Evolutionary conservation across 1,284 basidiomycete genomes (phyloP), one percentile per base, ranked within the genome.

Genomic region (Malassezia cuniculi): DNA sequence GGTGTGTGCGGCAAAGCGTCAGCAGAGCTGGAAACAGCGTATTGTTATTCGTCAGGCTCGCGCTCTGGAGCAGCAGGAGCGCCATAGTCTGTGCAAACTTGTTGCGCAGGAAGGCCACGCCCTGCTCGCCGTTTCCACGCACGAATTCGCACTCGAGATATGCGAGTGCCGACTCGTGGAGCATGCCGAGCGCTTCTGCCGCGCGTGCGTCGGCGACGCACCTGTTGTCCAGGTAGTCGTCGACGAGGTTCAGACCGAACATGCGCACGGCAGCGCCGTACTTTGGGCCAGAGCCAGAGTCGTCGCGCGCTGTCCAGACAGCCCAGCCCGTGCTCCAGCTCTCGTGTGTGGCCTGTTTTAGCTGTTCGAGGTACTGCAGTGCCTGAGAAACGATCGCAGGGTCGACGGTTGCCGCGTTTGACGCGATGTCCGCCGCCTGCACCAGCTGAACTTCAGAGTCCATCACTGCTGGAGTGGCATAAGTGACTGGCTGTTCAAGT

Each of bases 1-100:
- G 75, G 50, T 74, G 36, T 46, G 56, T 43, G 16, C 43, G 57
- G 78, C 55, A 47, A 30, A 59, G 44, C 15, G 53, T 39, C 10
- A 66, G 41, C 9, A 63, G 35, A 6, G 50, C 47, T 2, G 55
- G 85, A 77, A 66, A 84, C 74, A 41, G 76, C 69, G 68, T 86
- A 81, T 43, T 87, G 69, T 67, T 84, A 77, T 52, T 74, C 69
- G 72, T 86, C 82, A 73, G 85, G 84, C 29, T 76, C 70, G 93
- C 93, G 11, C 82, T 80, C 71, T 81, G 81, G 34, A 95, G 76
- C 71, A 97, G 90, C 68, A 97, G 79, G 41, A 94, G 76, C 0
- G 90, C 82, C 32, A 95, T 74, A n/a, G 87, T 90, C 71, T 94
- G 89, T 12, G 87, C 85, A 68, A 95, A 84, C 70, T 97, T 97